Evolutionary conservation across 106 monocot species (phyloP).

Genomic region (Dioscorea dumetorum): DNA sequence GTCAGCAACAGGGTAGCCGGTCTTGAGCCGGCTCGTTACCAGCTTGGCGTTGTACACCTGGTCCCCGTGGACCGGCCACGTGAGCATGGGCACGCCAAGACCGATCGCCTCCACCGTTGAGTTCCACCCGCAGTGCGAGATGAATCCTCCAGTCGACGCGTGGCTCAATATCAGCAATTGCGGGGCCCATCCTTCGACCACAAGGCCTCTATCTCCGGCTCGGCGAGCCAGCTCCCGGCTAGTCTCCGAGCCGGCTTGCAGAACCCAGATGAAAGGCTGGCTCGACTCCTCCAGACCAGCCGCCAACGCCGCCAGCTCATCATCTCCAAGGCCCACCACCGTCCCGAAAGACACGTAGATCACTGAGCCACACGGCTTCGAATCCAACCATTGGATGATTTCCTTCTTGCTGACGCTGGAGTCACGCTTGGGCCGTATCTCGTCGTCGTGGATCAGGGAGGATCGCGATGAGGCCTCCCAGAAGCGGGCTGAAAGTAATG

Average conservation of each 20-base stretch:
- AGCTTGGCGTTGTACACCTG: conserved; percentile 39
- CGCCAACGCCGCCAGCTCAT: conserved; percentile 28
- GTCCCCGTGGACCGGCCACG: conserved; percentile 52
- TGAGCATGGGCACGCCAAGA: conserved; percentile 34
- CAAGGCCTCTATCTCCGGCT: conserved; percentile 18
- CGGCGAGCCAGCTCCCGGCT: neutral
- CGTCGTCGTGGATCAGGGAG: conserved; percentile 13
- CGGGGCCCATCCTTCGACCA: conserved; percentile 53
- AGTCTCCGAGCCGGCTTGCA: conserved; percentile 1
- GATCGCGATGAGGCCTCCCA: neutral
- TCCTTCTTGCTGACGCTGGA: conserved; percentile 8
- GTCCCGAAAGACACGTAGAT: conserved; percentile 55
- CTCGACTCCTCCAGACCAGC: conserved; percentile 32
- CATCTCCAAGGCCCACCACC: conserved; percentile 17
- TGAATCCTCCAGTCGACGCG: conserved; percentile 28
- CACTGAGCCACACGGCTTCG: conserved; percentile 30
- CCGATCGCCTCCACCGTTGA: conserved; percentile 28
- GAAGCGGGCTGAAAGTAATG: neutral
- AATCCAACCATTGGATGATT: conserved; percentile 37
- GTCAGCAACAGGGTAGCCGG: conserved; percentile 13
- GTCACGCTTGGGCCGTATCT: conserved; percentile 2
- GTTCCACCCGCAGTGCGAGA: conserved; percentile 45
- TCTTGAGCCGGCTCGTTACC: conserved; percentile 20
- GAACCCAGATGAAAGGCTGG: conserved; percentile 40
- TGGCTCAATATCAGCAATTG: conserved; percentile 45